Percentiles rank a stretch among this genome's conserved stretches.
phyloP scores from a whole-genome alignment of 768 basidiomycete species.

The Phaeotremella fagi region DNA sequence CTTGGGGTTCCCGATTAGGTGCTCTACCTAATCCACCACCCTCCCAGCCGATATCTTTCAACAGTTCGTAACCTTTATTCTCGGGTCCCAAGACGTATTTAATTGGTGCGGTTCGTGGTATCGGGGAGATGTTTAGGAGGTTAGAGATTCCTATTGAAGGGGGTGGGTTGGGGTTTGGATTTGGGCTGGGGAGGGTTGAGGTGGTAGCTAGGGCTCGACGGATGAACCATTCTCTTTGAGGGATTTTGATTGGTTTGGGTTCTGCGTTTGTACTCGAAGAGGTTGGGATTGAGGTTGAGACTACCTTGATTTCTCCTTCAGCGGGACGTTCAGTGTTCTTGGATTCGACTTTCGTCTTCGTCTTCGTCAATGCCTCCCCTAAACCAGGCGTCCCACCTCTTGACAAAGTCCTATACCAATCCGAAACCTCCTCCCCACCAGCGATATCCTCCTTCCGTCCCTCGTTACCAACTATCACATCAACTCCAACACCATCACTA shows the following conservation, averaged over 20 bases:
- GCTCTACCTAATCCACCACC: slow-evolving; percentile 40
- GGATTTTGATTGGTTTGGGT: slow-evolving; percentile 18
- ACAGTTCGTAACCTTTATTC: slow-evolving; percentile 37
- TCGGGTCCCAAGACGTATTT: slow-evolving; percentile 39
- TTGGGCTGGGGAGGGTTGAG: slow-evolving; percentile 3
- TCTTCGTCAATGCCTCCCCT: background rate
- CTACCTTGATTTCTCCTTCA: slow-evolving; percentile 1
- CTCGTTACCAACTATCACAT: slow-evolving; percentile 12
- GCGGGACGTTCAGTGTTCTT: slow-evolving; percentile 2
- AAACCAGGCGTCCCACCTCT: background rate
- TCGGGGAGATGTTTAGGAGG: slow-evolving; percentile 20
- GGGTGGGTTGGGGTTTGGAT: background rate
- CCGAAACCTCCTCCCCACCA: slow-evolving; percentile 20
- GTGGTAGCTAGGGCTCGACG: slow-evolving; percentile 27
- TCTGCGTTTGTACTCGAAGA: background rate
- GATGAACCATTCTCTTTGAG: slow-evolving; percentile 41
- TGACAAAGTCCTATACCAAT: slow-evolving; percentile 31
- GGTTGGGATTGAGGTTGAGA: background rate
- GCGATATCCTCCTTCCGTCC: background rate
- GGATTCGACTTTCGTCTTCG: background rate
- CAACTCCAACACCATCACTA: slow-evolving; percentile 25
- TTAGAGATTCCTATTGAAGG: slow-evolving; percentile 19
- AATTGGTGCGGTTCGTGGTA: background rate
- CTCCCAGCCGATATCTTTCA: slow-evolving; percentile 37
- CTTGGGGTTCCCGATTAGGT: slow-evolving; percentile 10